A percentile compares a stretch with the other conserved stretches of the same genome.
Evolutionary conservation across 2,329 filamentous ascomycete species (phyloP).

Genomic region (Paracoccidioides lutzii): DNA sequence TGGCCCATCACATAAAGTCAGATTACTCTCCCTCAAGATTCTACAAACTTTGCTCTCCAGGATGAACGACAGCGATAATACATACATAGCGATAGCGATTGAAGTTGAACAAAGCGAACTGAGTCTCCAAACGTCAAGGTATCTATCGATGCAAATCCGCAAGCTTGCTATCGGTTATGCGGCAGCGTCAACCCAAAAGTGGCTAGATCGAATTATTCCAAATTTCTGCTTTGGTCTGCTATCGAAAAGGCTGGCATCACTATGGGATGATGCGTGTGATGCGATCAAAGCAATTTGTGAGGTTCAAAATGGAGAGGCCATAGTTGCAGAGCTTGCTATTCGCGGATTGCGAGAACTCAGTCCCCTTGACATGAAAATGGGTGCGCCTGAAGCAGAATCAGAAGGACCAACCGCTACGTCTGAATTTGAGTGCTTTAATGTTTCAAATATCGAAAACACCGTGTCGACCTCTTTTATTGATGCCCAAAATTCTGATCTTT

Average conservation of each 20-base stretch:
- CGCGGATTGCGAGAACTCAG: constrained; percentile 50
- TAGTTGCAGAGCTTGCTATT: constrained; percentile 59
- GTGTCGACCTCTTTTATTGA: constrained; percentile 42
- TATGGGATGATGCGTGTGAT: constrained; percentile 74
- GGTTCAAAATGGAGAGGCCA: constrained; percentile 57
- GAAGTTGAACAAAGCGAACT: constrained; percentile 69
- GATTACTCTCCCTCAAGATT: constrained; percentile 60
- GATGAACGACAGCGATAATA: constrained; percentile 36
- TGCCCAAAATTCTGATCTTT: constrained; percentile 41
- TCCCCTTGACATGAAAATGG: background rate
- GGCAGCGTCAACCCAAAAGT: constrained; percentile 44
- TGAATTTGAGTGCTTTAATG: constrained; percentile 73
- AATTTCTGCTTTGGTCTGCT: constrained; percentile 80
- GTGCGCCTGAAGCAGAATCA: constrained; percentile 10
- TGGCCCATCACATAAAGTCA: constrained; percentile 59
- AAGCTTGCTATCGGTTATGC: constrained; percentile 57
- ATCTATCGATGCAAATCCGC: constrained; percentile 72
- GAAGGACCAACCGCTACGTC: constrained; percentile 20
- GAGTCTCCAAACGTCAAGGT: constrained; percentile 61
- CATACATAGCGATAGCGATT: constrained; percentile 47
- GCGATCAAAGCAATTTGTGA: constrained; percentile 64
- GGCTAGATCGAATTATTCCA: constrained; percentile 60
- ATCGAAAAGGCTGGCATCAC: constrained; percentile 67
- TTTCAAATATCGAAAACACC: constrained; percentile 45
- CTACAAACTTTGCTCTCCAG: constrained; percentile 47